These are phyloP conservation scores for Datisca glomerata DNA, from an alignment of 306 rosid genomes.

Conservation along the genomic window DNA sequence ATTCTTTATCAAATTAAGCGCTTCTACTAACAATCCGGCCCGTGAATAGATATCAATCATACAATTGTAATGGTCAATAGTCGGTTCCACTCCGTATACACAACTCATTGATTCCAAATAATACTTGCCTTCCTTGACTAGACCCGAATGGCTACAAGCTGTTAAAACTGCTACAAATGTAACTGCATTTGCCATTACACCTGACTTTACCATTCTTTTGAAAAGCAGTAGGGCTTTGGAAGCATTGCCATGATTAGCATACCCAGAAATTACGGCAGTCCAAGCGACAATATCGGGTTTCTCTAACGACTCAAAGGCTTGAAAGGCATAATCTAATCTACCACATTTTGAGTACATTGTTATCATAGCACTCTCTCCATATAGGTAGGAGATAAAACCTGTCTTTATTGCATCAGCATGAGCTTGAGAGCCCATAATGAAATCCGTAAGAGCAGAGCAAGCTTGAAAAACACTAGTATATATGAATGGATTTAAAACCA, in stretches of 20 bases:
- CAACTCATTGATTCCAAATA: conserved; percentile 39
- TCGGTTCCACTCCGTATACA: conserved; percentile 28
- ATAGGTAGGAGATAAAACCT: conserved; percentile 27
- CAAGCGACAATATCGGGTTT: conserved; percentile 48
- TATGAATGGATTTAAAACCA: conserved; percentile 30
- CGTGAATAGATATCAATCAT: conserved; percentile 50
- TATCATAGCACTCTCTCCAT: conserved; percentile 52
- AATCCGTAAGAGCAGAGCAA: conserved; percentile 36
- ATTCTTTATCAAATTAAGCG: conserved; percentile 30
- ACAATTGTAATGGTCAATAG: conserved; percentile 43
- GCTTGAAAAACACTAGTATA: conserved; percentile 56
- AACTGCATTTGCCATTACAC: conserved; percentile 37
- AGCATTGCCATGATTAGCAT: conserved; percentile 49
- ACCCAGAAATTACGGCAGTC: conserved; percentile 48
- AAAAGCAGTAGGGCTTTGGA: conserved; percentile 34
- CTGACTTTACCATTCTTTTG: conserved; percentile 27
- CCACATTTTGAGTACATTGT: conserved; percentile 64
- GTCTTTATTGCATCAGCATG: conserved; percentile 50
- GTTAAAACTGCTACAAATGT: conserved; percentile 46
- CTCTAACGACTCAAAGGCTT: conserved; percentile 32
- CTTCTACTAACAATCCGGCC: conserved; percentile 38
- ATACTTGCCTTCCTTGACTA: conserved; percentile 32
- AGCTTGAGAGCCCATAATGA: conserved; percentile 37
- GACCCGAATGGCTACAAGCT: conserved; percentile 50
- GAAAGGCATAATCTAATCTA: conserved; percentile 34